phyloP scores from a whole-genome alignment of 2,329 filamentous ascomycete species.

The Mariannaea sp. region DNA sequence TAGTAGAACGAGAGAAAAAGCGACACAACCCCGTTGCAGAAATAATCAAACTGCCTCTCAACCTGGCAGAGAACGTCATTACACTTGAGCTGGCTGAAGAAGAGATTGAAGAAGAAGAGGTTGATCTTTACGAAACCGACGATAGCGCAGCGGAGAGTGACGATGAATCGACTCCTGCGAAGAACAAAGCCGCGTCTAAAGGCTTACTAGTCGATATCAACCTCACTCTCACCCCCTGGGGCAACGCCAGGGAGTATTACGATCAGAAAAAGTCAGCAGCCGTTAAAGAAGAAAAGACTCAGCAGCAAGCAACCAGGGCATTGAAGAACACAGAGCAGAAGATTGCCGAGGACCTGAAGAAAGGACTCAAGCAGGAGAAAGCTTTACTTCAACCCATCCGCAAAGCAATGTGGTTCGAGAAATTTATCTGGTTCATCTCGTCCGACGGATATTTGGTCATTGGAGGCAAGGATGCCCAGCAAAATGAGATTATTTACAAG shows the following conservation, averaged over 20 bases:
- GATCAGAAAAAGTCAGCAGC: slow-evolving; percentile 84
- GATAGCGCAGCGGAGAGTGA: slow-evolving; percentile 57
- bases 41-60: slow-evolving; percentile 84
- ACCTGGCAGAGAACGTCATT: slow-evolving; percentile 86
- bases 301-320: slow-evolving; percentile 79
- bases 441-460: slow-evolving; percentile 94
- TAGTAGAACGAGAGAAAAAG: slow-evolving; percentile 86
- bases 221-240: slow-evolving; percentile 79
- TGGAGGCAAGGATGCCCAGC: slow-evolving; percentile 83
- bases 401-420: slow-evolving; percentile 93
- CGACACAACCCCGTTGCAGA: slow-evolving; percentile 83
- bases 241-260: slow-evolving; percentile 90
- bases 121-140: slow-evolving; percentile 68
- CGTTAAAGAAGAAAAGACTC: slow-evolving; percentile 84
- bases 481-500: slow-evolving; percentile 91
- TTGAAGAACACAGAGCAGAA: slow-evolving; percentile 91
- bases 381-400: slow-evolving; percentile 81
- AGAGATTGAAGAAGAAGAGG: slow-evolving; percentile 64
- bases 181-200: slow-evolving; percentile 53
- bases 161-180: slow-evolving; percentile 41
- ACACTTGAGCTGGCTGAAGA: slow-evolving; percentile 79
- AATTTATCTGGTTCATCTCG: slow-evolving; percentile 94
- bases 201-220: slow-evolving; percentile 81
- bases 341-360: slow-evolving; percentile 83
- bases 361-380: slow-evolving; percentile 89